Conservation (phyloP, 1,284 basidiomycete species). For the Tausonia pullulans region DNA sequence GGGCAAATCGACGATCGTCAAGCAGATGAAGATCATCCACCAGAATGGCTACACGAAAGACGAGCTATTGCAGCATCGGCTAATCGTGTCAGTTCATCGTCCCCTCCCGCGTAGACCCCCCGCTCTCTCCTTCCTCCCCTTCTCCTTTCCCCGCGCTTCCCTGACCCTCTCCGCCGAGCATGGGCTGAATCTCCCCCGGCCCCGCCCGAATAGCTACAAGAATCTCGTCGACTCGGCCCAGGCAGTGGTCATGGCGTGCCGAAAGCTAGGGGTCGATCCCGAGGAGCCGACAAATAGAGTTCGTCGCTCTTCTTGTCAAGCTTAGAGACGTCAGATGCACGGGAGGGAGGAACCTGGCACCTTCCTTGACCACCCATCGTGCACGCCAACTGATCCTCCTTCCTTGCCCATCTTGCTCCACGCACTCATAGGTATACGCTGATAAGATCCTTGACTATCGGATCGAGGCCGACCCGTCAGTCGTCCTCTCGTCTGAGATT, state of each 20-base stretch:
- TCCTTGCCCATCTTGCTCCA: not conserved
- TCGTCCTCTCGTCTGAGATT: conserved; percentile 41
- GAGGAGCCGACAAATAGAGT: conserved; percentile 63
- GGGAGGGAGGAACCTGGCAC: not conserved
- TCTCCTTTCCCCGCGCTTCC: not conserved
- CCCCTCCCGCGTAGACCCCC: not conserved
- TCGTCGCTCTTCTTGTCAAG: conserved; percentile 23
- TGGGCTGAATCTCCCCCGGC: not conserved
- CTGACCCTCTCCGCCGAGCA: not conserved
- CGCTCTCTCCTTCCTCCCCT: not conserved
- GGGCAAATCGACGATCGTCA: conserved; percentile 92
- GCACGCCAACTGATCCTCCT: not conserved
- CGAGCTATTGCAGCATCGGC: conserved; percentile 67
- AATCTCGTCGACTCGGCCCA: conserved; percentile 79
- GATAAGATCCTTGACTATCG: conserved; percentile 40
- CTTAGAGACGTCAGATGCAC: no score
- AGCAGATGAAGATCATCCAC: conserved; percentile 99
- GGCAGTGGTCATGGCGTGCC: conserved; percentile 76
- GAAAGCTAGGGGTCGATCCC: conserved; percentile 78
- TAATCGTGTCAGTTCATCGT: conserved; percentile 45
- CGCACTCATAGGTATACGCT: conserved; percentile 31
- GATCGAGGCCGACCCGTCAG: conserved; percentile 35
- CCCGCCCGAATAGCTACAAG: conserved; percentile 35
- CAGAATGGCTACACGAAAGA: conserved; percentile 78
- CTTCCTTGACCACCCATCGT: not conserved